These are phyloP conservation scores for Cymodocea nodosa DNA, from an alignment of 116 monocot genomes.

Conservation along the genomic window DNA sequence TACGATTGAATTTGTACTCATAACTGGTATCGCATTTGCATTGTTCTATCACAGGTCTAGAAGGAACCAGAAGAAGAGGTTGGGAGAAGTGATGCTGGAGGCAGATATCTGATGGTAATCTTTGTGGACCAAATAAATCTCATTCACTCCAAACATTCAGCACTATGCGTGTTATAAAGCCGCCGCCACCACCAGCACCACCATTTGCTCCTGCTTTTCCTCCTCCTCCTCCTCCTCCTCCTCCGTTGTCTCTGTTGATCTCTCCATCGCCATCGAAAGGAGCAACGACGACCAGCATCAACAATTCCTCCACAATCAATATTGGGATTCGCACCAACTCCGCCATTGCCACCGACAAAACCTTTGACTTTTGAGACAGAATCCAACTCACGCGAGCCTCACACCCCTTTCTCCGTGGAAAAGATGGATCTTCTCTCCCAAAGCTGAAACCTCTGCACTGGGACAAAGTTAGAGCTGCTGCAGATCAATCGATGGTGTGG, in stretches of 20 bases:
- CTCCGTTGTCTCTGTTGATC: neutral
- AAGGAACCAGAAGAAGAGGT: slow-evolving; percentile 1
- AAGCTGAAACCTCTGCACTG: slow-evolving; percentile 90
- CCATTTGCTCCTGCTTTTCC: neutral
- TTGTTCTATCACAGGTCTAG: slow-evolving; percentile 12
- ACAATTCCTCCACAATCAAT: slow-evolving; percentile 16
- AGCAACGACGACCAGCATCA: slow-evolving; percentile 4
- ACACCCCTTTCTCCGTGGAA: slow-evolving; percentile 12
- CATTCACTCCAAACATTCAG: too few relatives aligned
- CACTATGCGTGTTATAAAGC: neutral
- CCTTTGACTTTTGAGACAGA: neutral
- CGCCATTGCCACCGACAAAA: slow-evolving; percentile 8
- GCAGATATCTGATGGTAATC: neutral
- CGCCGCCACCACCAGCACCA: neutral
- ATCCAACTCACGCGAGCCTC: slow-evolving; percentile 11
- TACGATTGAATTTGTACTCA: too few relatives aligned
- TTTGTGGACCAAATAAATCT: neutral
- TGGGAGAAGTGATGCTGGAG: slow-evolving; percentile 1
- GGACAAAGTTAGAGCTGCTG: slow-evolving; percentile 81
- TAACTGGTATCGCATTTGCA: slow-evolving; percentile 11
- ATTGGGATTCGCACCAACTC: slow-evolving; percentile 8
- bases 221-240: neutral
- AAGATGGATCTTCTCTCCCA: slow-evolving; percentile 41
- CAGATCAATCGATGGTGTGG: slow-evolving; percentile 78
- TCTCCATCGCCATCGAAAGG: neutral